Evolutionary conservation across 352 stramenopile species (phyloP).

Genomic region (Globisporangium nodosum): DNA sequence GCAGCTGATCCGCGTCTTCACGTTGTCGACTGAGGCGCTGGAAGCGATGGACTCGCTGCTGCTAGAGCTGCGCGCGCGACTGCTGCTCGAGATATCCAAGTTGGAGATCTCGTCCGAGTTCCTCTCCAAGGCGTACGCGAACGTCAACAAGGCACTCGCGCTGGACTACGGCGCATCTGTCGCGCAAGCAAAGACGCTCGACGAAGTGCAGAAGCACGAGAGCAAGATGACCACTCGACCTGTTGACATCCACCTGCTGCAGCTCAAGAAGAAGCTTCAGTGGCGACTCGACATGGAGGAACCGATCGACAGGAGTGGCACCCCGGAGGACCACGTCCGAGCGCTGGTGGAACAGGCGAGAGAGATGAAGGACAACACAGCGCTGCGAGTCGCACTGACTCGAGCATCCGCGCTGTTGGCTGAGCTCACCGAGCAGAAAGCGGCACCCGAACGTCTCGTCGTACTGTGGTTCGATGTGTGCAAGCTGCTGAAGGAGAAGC

Average conservation of each 20-base stretch:
- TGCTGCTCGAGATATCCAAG: conserved; percentile 83
- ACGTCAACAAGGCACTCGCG: conserved; percentile 49
- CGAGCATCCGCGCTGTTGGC: background rate
- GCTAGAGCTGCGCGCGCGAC: conserved; percentile 62
- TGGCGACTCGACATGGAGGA: conserved; percentile 54
- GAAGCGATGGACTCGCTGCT: conserved; percentile 83
- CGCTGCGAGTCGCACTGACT: background rate
- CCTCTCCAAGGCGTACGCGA: conserved; percentile 67
- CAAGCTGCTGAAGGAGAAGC: conserved; percentile 32
- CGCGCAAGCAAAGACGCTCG: conserved; percentile 19
- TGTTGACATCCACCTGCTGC: conserved; percentile 66
- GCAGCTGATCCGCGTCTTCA: conserved; percentile 70
- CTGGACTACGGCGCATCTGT: conserved; percentile 51
- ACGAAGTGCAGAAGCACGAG: conserved; percentile 24
- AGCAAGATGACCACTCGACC: conserved; percentile 29
- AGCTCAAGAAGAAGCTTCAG: conserved; percentile 54
- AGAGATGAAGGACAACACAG: conserved; percentile 41
- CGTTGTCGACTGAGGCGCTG: conserved; percentile 46
- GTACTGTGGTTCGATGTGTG: conserved; percentile 44
- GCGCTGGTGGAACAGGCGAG: conserved; percentile 69
- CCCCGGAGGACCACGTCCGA: conserved; percentile 36
- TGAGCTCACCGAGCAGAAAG: background rate
- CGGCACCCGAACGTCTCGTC: conserved; percentile 22
- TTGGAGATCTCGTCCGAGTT: conserved; percentile 85
- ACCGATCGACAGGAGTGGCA: conserved; percentile 17